phyloP scores from a whole-genome alignment of 176 grass and related monocot genomes.

The Zea luxurians region DNA sequence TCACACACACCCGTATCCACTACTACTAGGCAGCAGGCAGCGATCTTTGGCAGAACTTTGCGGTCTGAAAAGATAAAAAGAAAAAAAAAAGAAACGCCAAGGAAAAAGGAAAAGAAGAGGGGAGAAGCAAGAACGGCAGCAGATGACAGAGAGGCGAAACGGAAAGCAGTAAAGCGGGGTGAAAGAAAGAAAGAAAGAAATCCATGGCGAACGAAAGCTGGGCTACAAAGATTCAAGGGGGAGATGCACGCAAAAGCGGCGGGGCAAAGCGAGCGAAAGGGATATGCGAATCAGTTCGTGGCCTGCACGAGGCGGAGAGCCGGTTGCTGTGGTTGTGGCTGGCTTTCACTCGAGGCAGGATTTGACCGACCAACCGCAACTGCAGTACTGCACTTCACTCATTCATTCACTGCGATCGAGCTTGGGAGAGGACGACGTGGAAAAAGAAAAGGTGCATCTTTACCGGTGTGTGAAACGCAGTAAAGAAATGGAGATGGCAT shows the following conservation, averaged over 20 bases:
- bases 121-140: conserved; percentile 13
- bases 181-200: conserved; percentile 19
- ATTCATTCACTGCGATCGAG: conserved; percentile 7
- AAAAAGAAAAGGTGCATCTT: conserved; percentile 32
- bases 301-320: conserved; percentile 33
- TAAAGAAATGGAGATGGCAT: conserved; percentile 16
- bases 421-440: not conserved
- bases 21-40: not conserved
- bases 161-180: conserved; percentile 36
- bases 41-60: conserved; percentile 38
- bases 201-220: conserved; percentile 49
- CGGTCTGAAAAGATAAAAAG: conserved; percentile 13
- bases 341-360: conserved; percentile 30
- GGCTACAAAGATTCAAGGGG: conserved; percentile 41
- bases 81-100: not conserved
- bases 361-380: conserved; percentile 37
- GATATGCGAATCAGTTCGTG: conserved; percentile 37
- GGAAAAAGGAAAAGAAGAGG: conserved; percentile 38
- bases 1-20: not conserved
- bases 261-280: conserved; percentile 43
- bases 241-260: conserved; percentile 33
- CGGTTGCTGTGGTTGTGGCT: not conserved
- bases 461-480: conserved; percentile 1
- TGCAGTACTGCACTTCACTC: not conserved
- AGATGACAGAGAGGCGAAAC: not conserved